phyloP scores from a whole-genome alignment of 306 rosid species.

The Sesbania bispinosa region DNA sequence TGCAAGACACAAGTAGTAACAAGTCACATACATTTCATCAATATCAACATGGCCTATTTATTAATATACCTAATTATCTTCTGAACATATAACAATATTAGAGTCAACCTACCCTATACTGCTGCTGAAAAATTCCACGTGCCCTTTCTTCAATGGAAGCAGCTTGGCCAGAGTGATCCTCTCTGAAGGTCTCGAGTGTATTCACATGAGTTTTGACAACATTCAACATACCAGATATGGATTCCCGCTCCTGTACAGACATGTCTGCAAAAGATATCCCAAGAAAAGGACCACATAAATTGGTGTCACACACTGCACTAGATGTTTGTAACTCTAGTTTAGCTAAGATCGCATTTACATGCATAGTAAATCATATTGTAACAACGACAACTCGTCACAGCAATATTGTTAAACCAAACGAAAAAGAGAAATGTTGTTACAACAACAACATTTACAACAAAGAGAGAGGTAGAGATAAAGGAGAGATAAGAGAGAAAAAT shows the following conservation, averaged over 20 bases:
- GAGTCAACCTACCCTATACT: constrained; percentile 47
- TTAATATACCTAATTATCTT: not conserved
- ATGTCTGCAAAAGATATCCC: constrained; percentile 40
- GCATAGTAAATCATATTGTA: no score
- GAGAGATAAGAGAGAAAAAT: no score
- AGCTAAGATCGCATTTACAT: no score
- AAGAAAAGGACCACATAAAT: not conserved
- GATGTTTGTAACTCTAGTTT: no score
- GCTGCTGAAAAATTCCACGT: constrained; percentile 56
- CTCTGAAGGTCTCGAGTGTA: constrained; percentile 53
- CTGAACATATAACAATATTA: not conserved
- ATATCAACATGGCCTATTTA: no score
- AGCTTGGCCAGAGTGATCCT: constrained; percentile 61
- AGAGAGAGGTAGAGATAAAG: no score
- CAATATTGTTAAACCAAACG: not conserved
- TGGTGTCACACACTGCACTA: no score
- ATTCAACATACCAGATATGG: constrained; percentile 47
- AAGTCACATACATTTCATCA: not conserved
- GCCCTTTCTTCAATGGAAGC: constrained; percentile 53
- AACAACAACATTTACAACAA: no score
- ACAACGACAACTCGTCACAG: no score
- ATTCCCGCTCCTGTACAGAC: constrained; percentile 44
- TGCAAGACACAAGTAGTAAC: constrained; percentile 27
- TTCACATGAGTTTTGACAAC: constrained; percentile 46
- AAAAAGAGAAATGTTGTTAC: no score